Evolutionary conservation across 352 stramenopile species (phyloP).

Genomic region (Pythium aquatile): DNA sequence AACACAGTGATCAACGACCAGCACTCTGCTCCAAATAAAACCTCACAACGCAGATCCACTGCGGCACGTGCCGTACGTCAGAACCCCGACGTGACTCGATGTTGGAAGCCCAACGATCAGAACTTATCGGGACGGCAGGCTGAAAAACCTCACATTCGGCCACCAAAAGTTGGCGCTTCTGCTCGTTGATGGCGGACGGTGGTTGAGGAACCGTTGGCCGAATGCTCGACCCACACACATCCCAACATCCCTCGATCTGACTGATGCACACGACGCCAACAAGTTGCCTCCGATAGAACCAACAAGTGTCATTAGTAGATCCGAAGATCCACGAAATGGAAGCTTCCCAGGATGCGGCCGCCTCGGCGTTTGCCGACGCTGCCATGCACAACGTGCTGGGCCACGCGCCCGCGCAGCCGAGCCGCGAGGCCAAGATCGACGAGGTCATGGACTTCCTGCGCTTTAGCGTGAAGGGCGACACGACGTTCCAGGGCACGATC

Average conservation of each 20-base stretch:
- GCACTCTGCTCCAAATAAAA: constrained; percentile 17
- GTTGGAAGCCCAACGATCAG: constrained; percentile 2
- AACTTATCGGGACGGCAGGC: constrained; percentile 10
- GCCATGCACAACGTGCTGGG: constrained; percentile 11
- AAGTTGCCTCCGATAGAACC: constrained; percentile 15
- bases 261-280: constrained; percentile 13
- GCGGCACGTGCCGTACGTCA: constrained; percentile 17
- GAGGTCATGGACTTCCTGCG: constrained; percentile 87
- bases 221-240: background rate
- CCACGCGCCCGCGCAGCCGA: constrained; percentile 4
- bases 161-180: constrained; percentile 6
- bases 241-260: constrained; percentile 4
- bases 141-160: constrained; percentile 18
- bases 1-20: constrained; percentile 25
- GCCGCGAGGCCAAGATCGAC: constrained; percentile 75
- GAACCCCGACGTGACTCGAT: constrained; percentile 16
- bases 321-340: constrained; percentile 13
- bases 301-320: background rate
- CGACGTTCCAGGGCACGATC: constrained; percentile 76
- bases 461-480: constrained; percentile 76
- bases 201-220: constrained; percentile 15
- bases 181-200: constrained; percentile 1
- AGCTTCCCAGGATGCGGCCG: constrained; percentile 8
- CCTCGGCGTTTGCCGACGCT: constrained; percentile 9
- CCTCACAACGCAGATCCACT: constrained; percentile 4